A percentile compares a stretch with the other conserved stretches of the same genome.
Evolutionary conservation across 345 rosid species (phyloP).

Genomic region (Melaleuca alternifolia): DNA sequence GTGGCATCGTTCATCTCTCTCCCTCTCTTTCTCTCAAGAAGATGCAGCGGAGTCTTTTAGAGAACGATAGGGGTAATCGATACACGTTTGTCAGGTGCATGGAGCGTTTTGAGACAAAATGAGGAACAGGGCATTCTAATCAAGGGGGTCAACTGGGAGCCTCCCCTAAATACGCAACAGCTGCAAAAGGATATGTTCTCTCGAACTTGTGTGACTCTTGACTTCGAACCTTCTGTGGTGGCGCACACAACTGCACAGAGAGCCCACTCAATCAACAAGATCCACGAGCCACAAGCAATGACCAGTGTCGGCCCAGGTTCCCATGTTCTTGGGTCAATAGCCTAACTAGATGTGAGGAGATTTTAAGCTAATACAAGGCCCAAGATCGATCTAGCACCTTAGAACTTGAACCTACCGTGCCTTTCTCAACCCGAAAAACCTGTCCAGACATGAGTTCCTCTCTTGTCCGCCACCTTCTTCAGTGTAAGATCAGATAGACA

Average conservation of each 20-base stretch:
- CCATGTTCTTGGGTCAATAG: background rate
- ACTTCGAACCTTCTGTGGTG: background rate
- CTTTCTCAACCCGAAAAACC: background rate
- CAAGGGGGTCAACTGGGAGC: background rate
- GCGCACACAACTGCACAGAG: background rate
- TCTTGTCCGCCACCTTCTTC: background rate
- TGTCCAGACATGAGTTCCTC: background rate
- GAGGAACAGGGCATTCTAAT: background rate
- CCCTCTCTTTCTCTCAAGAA: background rate
- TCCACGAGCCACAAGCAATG: background rate
- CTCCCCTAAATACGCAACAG: background rate
- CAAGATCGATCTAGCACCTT: background rate
- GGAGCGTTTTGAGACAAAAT: background rate
- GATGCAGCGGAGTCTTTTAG: background rate
- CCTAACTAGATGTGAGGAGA: background rate
- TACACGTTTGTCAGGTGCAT: background rate
- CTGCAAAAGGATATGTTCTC: background rate
- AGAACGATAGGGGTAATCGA: background rate
- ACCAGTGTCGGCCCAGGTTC: background rate
- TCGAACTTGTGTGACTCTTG: background rate
- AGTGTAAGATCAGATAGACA: background rate
- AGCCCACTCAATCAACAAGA: background rate
- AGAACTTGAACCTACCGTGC: background rate
- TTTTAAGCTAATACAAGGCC: background rate
- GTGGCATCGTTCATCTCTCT: background rate